These are phyloP conservation scores for Flaveria sonorensis DNA, from an alignment of 129 eudicot genomes.

Conservation along the genomic window DNA sequence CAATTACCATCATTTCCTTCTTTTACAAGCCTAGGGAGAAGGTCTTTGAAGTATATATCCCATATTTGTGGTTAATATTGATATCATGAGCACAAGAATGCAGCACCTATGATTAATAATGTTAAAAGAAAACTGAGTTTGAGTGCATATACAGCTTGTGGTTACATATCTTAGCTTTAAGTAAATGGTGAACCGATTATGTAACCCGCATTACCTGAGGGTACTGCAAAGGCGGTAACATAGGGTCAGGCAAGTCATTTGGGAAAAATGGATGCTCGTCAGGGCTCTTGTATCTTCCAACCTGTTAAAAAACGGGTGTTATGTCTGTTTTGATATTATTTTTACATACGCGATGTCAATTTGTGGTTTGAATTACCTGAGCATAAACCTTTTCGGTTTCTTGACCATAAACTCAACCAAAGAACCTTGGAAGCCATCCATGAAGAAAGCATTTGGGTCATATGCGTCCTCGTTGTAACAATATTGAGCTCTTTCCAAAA, in stretches of 20 bases:
- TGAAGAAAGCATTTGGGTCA: slow-evolving; percentile 63
- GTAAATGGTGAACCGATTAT: slow-evolving; percentile 3
- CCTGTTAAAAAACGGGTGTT: slow-evolving; percentile 43
- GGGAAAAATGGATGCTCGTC: slow-evolving; percentile 98
- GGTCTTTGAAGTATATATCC: slow-evolving; percentile 81
- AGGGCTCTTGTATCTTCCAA: slow-evolving; percentile 87
- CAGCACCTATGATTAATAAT: slow-evolving; percentile 52
- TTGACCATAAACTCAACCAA: slow-evolving; percentile 83
- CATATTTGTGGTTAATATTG: slow-evolving; percentile 75
- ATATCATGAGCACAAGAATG: slow-evolving; percentile 70
- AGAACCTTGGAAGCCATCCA: slow-evolving; percentile 75
- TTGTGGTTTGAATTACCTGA: slow-evolving; percentile 48
- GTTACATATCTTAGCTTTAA: neutral
- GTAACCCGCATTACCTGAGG: slow-evolving; percentile 60
- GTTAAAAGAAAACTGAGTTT: neutral
- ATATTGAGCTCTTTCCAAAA: slow-evolving; percentile 90
- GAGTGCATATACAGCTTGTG: neutral
- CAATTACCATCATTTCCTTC: slow-evolving; percentile 90
- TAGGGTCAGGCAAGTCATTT: slow-evolving; percentile 61
- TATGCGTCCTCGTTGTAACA: slow-evolving; percentile 76
- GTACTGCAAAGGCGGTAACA: slow-evolving; percentile 88
- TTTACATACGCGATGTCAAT: neutral
- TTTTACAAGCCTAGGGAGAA: slow-evolving; percentile 84
- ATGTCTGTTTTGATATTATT: slow-evolving; percentile 3
- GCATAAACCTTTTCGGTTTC: slow-evolving; percentile 94